Evolutionary conservation across 2,329 filamentous ascomycete genomes (phyloP).

Genomic region (Fusarium caatingaense): DNA sequence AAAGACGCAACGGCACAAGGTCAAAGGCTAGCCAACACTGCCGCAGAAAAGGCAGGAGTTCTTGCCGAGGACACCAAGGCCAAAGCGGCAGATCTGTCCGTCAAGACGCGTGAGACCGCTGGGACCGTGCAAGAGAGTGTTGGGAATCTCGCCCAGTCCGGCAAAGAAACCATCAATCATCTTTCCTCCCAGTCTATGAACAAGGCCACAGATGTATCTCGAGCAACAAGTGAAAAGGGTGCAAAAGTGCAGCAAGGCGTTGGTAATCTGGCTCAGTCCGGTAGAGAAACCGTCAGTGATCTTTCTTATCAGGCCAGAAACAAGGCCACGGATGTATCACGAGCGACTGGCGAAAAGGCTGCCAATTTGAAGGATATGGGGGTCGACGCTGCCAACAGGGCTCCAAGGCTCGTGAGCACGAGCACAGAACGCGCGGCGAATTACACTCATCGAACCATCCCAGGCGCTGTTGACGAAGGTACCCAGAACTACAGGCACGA

Average conservation of each 20-base stretch:
- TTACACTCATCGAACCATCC: not conserved
- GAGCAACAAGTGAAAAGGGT: not conserved
- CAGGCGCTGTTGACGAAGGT: not conserved
- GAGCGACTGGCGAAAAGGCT: not conserved
- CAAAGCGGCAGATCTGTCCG: not conserved
- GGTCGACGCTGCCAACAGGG: not conserved
- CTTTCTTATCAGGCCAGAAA: not conserved
- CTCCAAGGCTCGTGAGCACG: not conserved
- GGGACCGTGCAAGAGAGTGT: not conserved
- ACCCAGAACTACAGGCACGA: not conserved
- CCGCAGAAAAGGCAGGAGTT: not conserved
- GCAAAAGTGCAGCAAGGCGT: not conserved
- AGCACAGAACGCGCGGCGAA: not conserved
- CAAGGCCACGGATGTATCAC: not conserved
- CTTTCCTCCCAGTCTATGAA: not conserved
- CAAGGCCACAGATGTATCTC: not conserved
- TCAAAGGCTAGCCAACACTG: not conserved
- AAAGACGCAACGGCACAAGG: not conserved
- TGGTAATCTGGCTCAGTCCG: not conserved
- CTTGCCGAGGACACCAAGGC: not conserved
- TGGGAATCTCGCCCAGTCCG: not conserved
- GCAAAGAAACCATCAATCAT: not conserved
- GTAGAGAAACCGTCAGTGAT: not conserved
- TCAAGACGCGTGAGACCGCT: not conserved
- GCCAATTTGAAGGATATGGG: not conserved